phyloP scores from a whole-genome alignment of 371 early-diverging fungal genomes.

The Zychaea mexicana region DNA sequence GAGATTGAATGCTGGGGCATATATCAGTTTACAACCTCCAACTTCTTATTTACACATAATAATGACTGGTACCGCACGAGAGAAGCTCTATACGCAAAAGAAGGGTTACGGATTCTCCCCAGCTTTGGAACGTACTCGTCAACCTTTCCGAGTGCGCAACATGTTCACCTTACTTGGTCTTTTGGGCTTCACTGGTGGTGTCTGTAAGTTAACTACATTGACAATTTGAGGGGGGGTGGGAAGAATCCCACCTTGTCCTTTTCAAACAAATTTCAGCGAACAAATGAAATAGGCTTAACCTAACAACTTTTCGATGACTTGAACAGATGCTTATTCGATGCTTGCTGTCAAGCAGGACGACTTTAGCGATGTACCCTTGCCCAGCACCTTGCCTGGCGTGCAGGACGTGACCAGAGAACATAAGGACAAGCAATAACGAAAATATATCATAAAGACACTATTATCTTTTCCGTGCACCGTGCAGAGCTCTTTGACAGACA shows the following conservation, averaged over 20 bases:
- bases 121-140: conserved; percentile 58
- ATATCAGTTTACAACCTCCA: too few species aligned
- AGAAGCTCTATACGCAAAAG: conserved; percentile 48
- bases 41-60: neutral
- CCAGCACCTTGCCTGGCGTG: conserved; percentile 35
- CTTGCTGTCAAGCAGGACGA: conserved; percentile 63
- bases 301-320: neutral
- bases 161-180: conserved; percentile 46
- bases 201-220: conserved; percentile 45
- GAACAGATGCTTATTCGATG: conserved; percentile 55
- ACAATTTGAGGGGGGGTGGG: too few species aligned
- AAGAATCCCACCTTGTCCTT: neutral
- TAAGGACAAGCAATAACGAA: conserved; percentile 13
- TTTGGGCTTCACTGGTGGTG: conserved; percentile 51
- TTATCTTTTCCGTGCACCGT: too few species aligned
- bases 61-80: conserved; percentile 21
- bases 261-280: neutral
- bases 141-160: conserved; percentile 51
- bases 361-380: conserved; percentile 59
- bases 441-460: neutral
- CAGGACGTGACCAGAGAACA: conserved; percentile 33
- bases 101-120: conserved; percentile 55
- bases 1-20: too few species aligned
- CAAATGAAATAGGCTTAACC: neutral
- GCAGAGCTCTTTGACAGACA: too few species aligned